Conservation (phyloP, 1,284 basidiomycete genomes). For the Ceratobasidium papillatum region DNA sequence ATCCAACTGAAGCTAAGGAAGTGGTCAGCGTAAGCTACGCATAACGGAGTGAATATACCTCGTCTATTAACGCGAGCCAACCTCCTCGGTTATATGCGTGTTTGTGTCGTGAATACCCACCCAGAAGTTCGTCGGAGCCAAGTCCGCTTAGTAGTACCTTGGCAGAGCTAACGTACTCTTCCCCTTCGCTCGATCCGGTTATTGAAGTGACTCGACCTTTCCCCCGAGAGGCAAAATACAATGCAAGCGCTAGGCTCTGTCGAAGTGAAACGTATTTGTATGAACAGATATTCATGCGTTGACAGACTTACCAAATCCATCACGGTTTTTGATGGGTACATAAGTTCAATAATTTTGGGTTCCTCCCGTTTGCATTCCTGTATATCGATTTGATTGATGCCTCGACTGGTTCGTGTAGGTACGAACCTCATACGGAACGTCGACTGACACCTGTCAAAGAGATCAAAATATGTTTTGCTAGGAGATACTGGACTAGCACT, state of each 20-base stretch:
- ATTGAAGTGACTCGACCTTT: slow-evolving; percentile 62
- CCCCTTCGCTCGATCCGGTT: slow-evolving; percentile 50
- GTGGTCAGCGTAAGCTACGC: background rate
- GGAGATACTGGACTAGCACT: slow-evolving; percentile 46
- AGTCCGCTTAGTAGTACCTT: slow-evolving; percentile 90
- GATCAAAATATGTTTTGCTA: background rate
- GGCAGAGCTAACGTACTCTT: slow-evolving; percentile 74
- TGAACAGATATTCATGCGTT: background rate
- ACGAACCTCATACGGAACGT: slow-evolving; percentile 82
- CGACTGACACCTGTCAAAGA: slow-evolving; percentile 71
- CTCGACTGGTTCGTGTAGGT: slow-evolving; percentile 17
- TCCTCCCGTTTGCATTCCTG: slow-evolving; percentile 73
- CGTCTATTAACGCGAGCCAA: slow-evolving; percentile 79
- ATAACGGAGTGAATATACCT: slow-evolving; percentile 60
- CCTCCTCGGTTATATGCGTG: slow-evolving; percentile 72
- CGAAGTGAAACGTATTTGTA: background rate
- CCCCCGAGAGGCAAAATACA: slow-evolving; percentile 92
- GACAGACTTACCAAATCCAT: slow-evolving; percentile 85
- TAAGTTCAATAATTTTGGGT: slow-evolving; percentile 70
- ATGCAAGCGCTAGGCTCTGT: slow-evolving; percentile 88
- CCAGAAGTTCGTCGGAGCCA: slow-evolving; percentile 94
- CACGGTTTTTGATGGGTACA: slow-evolving; percentile 83
- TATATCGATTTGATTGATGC: slow-evolving; percentile 30
- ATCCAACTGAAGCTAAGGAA: slow-evolving; percentile 84
- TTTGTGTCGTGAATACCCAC: slow-evolving; percentile 92